A percentile compares a stretch with the other conserved stretches of the same genome.
phyloP scores from a whole-genome alignment of 306 rosid genomes.

The Ceratonia siliqua region DNA sequence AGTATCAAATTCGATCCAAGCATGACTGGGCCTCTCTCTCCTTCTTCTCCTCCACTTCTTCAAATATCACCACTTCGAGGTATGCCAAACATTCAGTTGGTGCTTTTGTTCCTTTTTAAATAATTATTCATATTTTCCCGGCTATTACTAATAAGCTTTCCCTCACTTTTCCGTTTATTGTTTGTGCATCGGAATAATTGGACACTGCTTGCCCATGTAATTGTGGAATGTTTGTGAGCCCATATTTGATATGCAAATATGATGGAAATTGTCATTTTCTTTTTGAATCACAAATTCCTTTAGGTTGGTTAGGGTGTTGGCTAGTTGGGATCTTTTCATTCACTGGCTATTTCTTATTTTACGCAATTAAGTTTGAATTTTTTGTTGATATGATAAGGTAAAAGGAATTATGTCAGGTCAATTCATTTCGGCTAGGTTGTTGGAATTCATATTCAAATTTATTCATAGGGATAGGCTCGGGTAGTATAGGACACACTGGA shows the following conservation, averaged over 20 bases:
- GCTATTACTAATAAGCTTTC: not conserved
- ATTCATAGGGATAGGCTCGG: not conserved
- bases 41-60: slow-evolving; percentile 91
- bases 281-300: slow-evolving; percentile 10
- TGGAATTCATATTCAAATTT: slow-evolving; percentile 13
- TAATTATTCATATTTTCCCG: not conserved
- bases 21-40: slow-evolving; percentile 98
- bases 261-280: not conserved
- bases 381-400: not conserved
- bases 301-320: not conserved
- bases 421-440: slow-evolving; percentile 24
- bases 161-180: not conserved
- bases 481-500: not conserved
- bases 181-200: not conserved
- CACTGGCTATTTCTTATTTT: not conserved
- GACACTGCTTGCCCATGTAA: not conserved
- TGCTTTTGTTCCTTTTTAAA: not conserved
- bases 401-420: not conserved
- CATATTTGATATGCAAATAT: not conserved
- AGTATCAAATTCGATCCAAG: slow-evolving; percentile 99
- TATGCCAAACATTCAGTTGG: not conserved
- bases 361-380: not conserved
- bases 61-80: slow-evolving; percentile 79
- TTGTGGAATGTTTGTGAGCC: slow-evolving; percentile 1
- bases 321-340: not conserved